phyloP scores from a whole-genome alignment of 768 basidiomycete genomes.

The Agaricus sinodeliciosus region DNA sequence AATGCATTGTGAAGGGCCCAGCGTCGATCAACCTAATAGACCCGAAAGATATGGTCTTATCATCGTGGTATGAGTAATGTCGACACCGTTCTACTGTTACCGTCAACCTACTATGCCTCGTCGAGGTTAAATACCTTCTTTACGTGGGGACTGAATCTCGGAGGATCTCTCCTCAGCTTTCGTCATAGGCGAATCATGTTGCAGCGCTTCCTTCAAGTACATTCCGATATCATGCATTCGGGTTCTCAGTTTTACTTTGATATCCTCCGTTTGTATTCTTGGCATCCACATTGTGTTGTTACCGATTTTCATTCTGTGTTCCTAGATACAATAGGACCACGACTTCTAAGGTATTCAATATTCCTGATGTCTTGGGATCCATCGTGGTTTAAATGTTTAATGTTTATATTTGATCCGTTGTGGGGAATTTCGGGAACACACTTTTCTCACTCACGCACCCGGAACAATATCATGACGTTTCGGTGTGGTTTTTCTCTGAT shows the following conservation, averaged over 20 bases:
- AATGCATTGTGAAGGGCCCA: background rate
- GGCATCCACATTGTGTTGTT: too few relatives aligned
- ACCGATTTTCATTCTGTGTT: too few relatives aligned
- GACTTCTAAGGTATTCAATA: too few relatives aligned
- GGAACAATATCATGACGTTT: background rate
- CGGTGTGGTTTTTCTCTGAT: background rate
- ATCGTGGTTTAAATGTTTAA: too few relatives aligned
- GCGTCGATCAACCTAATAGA: background rate
- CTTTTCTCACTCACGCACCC: background rate
- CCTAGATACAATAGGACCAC: too few relatives aligned
- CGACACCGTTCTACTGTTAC: background rate
- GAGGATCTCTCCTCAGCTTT: background rate
- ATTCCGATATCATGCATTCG: background rate
- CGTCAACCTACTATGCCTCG: background rate
- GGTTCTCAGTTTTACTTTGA: too few relatives aligned
- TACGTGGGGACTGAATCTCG: background rate
- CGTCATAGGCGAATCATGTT: background rate
- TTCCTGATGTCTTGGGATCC: too few relatives aligned
- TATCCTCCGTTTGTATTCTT: too few relatives aligned
- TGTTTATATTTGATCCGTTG: background rate
- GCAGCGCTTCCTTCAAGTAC: background rate
- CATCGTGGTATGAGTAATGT: constrained; percentile 2
- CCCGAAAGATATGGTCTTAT: background rate
- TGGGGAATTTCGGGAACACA: background rate
- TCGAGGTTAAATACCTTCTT: background rate